Evolutionary conservation across 768 basidiomycete species (phyloP), one percentile per base, ranked within the genome.

Genomic region (Panellus pusillus): DNA sequence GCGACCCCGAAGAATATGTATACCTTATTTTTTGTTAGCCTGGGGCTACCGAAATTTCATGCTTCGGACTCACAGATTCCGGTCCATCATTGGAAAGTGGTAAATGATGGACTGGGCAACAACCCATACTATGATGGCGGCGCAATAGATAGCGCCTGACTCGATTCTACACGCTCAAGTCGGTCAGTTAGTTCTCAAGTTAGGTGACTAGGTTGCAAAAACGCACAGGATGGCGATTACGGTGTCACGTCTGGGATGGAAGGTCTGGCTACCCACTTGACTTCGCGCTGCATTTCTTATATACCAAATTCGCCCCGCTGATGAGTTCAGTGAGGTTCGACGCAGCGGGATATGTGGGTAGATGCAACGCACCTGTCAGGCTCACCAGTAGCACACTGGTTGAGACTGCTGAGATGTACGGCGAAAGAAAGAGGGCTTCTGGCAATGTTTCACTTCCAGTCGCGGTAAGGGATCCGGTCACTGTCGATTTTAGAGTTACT

Each of bases 291-390:
- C 50, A 20, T 20, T 42, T 45, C 35, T 44, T 18, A 45, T 38
- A 32, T 52, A 52, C 50, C 50, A 52, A n/a, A 52, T 52, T 45
- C 50, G 44, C 5, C 50, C 50, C 36, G 50, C 50, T 52, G 38
- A 28, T 6, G 8, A 52, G 12, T 37, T 51, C 28, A 45, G 15
- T 27, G 20, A 52, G 36, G 24, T 6, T 9, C 24, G 9, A 35
- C 35, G 28, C 8, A 44, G 43, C 32, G 37, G n/a, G n/a, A n/a
- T n/a, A n/a, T n/a, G n/a, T n/a, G n/a, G n/a, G 37, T n/a, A 38
- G 3, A 35, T 35, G 9, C 32, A 3, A 35, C 36, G 44, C 12
- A 52, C 50, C 50, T 20, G 50, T 52, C 31, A 52, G 28, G 9
- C 44, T 38, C 35, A 52, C 29, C 17, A 52, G 19, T 28, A 52